Conservation (phyloP, 2,329 filamentous ascomycete species). For the Hyphodiscus sp. region DNA sequence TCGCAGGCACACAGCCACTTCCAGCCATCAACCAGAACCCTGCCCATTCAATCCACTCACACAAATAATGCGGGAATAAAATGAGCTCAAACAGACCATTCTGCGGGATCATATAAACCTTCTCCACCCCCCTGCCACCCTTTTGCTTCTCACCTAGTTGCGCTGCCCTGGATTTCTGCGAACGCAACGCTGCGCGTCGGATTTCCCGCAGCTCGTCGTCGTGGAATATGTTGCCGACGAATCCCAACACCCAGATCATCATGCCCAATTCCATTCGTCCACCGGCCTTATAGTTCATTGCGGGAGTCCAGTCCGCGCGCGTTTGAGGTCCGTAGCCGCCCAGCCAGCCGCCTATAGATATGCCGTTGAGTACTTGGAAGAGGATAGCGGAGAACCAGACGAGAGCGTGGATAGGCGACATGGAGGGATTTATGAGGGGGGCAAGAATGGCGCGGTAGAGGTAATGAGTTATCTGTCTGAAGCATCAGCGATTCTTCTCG, state of each 20-base stretch:
- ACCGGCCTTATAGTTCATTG: conserved; percentile 31
- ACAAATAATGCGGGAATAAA: conserved; percentile 89
- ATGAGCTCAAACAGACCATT: conserved; percentile 77
- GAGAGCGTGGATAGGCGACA: conserved; percentile 76
- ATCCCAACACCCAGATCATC: conserved; percentile 67
- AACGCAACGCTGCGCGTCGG: conserved; percentile 58
- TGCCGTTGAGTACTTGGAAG: conserved; percentile 80
- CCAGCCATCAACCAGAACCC: conserved; percentile 78
- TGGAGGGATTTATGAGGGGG: conserved; percentile 79
- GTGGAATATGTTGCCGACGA: conserved; percentile 78
- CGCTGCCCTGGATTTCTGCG: conserved; percentile 41
- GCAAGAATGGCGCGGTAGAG: conserved; percentile 79
- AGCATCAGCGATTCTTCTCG: neutral
- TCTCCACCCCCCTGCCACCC: conserved; percentile 48
- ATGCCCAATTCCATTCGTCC: conserved; percentile 54
- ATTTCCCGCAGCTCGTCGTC: conserved; percentile 89
- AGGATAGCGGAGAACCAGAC: conserved; percentile 57
- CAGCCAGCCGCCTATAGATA: conserved; percentile 73
- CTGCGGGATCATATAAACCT: conserved; percentile 81
- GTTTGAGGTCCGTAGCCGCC: conserved; percentile 70
- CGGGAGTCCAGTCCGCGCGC: conserved; percentile 42
- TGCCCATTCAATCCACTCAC: conserved; percentile 93
- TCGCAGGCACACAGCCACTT: conserved; percentile 63
- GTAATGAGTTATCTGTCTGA: conserved; percentile 71
- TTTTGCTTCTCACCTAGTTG: conserved; percentile 37